Conservation (phyloP, 2,329 filamentous ascomycete species). For the Leptodontidium sp. region DNA sequence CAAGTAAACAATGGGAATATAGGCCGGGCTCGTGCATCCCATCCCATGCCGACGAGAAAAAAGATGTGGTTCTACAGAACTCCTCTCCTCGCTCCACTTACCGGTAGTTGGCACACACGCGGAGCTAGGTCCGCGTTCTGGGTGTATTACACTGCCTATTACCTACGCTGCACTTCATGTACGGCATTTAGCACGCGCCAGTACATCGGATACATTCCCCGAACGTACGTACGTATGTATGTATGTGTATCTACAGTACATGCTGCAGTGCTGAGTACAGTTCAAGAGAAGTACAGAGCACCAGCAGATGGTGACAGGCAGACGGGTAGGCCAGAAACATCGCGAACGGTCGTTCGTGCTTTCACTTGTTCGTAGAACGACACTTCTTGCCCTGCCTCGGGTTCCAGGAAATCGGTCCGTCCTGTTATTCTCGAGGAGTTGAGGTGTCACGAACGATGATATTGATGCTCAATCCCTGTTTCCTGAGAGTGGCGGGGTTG, state of each 20-base stretch:
- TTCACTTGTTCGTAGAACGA: not conserved
- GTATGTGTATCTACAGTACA: not conserved
- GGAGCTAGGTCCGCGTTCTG: no score
- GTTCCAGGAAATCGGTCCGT: slow-evolving; percentile 18
- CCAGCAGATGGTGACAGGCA: not conserved
- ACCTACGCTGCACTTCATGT: not conserved
- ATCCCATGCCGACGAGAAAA: not conserved
- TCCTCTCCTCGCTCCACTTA: not conserved
- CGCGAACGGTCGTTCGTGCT: not conserved
- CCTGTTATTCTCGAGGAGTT: not conserved
- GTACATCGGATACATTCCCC: slow-evolving; percentile 8
- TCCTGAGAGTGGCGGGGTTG: not conserved
- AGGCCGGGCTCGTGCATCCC: not conserved
- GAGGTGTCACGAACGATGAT: not conserved
- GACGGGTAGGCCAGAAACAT: not conserved
- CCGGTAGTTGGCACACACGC: not conserved
- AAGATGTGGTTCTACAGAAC: slow-evolving; percentile 3
- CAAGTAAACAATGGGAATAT: slow-evolving; percentile 6
- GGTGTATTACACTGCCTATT: not conserved
- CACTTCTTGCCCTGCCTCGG: not conserved
- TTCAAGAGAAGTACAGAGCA: not conserved
- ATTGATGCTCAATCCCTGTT: not conserved
- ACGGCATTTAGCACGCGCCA: not conserved
- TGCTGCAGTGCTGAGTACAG: not conserved
- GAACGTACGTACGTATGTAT: not conserved